These are phyloP conservation scores for Talaromyces nanjingensis DNA, from an alignment of 495 filamentous ascomycete species.

Conservation along the genomic window DNA sequence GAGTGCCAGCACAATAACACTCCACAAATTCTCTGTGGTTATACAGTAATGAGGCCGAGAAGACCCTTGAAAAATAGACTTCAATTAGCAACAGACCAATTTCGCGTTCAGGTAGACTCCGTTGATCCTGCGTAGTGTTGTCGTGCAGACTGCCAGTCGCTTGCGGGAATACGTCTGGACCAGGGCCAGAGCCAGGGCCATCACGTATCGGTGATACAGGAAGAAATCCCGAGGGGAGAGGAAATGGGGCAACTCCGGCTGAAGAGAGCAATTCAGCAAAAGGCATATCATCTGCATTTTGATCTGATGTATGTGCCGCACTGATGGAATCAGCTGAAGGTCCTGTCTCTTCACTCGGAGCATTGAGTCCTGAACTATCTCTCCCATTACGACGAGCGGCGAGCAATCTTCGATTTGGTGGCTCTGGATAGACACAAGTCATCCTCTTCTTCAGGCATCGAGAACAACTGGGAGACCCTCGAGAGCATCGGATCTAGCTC, in stretches of 20 bases:
- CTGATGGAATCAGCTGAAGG: not conserved
- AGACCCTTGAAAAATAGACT: not conserved
- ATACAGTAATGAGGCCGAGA: conserved; percentile 1
- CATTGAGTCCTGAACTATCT: not conserved
- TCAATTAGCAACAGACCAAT: conserved; percentile 2
- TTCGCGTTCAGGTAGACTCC: not conserved
- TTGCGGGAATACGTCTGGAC: too few relatives aligned
- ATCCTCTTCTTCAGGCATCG: conserved; percentile 1
- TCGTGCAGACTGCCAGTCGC: not conserved
- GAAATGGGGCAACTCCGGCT: not conserved
- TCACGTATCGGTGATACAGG: not conserved
- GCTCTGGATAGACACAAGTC: not conserved
- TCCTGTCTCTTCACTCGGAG: not conserved
- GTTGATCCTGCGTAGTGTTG: not conserved
- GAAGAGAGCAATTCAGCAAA: not conserved
- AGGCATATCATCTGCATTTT: not conserved
- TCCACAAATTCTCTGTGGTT: conserved; percentile 1
- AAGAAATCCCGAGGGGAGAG: not conserved
- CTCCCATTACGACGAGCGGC: not conserved
- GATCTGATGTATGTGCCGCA: not conserved
- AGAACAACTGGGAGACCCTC: conserved; percentile 1
- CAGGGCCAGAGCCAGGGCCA: too few relatives aligned
- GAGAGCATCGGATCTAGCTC: conserved; percentile 1
- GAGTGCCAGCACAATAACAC: not conserved
- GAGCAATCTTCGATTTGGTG: conserved; percentile 2